These are phyloP conservation scores for Closterium sp. DNA, from an alignment of 139 green algal genomes.

Conservation along the genomic window DNA sequence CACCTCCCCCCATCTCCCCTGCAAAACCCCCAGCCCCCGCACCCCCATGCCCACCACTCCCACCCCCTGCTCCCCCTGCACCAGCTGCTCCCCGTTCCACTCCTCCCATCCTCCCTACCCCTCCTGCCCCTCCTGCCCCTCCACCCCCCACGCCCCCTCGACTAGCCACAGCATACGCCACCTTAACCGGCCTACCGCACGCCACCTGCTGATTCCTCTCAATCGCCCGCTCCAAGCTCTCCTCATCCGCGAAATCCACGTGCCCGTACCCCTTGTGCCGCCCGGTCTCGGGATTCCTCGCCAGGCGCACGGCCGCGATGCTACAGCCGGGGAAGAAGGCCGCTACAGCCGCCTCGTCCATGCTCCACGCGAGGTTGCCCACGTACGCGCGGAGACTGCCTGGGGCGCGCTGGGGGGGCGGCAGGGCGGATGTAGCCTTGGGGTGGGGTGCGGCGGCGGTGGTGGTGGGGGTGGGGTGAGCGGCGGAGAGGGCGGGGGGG, in stretches of 20 bases:
- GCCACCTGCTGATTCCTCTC: neutral
- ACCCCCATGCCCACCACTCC: neutral
- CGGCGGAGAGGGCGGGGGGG: neutral
- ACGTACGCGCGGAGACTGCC: neutral
- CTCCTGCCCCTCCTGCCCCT: neutral
- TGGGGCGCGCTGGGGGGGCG: neutral
- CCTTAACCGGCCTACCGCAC: neutral
- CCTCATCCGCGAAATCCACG: constrained; percentile 34
- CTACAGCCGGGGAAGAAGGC: neutral
- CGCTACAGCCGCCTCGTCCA: neutral
- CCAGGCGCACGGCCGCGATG: constrained; percentile 16
- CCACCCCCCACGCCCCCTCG: too few relatives aligned
- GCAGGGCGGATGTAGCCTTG: neutral
- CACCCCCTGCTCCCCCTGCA: too few relatives aligned
- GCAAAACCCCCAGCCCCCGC: too few relatives aligned
- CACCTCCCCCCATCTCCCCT: neutral
- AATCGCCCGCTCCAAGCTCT: neutral
- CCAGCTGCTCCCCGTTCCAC: neutral
- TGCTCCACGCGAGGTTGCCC: constrained; percentile 1
- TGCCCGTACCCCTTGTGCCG: constrained; percentile 43
- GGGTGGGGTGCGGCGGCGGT: neutral
- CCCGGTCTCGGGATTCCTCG: constrained; percentile 34
- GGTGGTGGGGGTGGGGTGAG: neutral
- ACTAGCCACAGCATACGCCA: neutral
- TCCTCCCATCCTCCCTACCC: neutral